Percentiles rank a stretch among this genome's conserved stretches.
phyloP scores from a whole-genome alignment of 2,329 filamentous ascomycete genomes.

The Pseudogymnoascus sp. region DNA sequence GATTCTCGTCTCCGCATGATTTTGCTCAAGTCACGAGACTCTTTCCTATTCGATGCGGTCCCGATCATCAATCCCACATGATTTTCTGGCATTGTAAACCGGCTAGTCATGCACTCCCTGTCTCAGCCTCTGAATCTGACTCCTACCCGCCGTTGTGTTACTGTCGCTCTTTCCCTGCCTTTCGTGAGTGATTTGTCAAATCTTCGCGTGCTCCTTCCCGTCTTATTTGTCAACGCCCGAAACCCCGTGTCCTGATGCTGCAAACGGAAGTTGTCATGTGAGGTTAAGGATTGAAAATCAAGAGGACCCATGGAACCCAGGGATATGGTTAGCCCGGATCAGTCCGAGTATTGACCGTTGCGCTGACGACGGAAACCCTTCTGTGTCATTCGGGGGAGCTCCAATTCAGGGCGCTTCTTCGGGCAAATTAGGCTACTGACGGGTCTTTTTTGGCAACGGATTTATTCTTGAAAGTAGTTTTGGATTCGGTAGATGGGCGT shows the following conservation, averaged over 20 bases:
- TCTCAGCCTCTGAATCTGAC: background rate
- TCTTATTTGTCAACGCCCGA: background rate
- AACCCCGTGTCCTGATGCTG: background rate
- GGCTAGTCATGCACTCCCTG: conserved; percentile 1
- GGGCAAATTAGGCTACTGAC: background rate
- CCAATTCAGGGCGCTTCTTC: background rate
- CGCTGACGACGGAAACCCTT: conserved; percentile 2
- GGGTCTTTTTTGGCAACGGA: background rate
- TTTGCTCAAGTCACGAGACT: background rate
- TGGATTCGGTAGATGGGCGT: background rate
- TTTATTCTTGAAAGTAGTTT: background rate
- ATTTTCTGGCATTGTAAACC: background rate
- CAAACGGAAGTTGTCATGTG: conserved; percentile 4
- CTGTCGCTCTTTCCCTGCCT: background rate
- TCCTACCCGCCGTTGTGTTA: background rate
- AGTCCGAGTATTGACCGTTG: conserved; percentile 9
- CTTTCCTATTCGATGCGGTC: background rate
- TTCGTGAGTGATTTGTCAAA: conserved; percentile 5
- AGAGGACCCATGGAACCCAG: background rate
- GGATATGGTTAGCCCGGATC: background rate
- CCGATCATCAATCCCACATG: background rate
- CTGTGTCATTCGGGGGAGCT: background rate
- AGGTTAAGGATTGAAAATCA: conserved; percentile 3
- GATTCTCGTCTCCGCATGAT: background rate
- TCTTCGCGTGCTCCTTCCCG: conserved; percentile 3